A percentile compares a stretch with the other conserved stretches of the same genome.
These are phyloP conservation scores for Cicer bijugum DNA, from an alignment of 306 rosid species.

Conservation along the genomic window DNA sequence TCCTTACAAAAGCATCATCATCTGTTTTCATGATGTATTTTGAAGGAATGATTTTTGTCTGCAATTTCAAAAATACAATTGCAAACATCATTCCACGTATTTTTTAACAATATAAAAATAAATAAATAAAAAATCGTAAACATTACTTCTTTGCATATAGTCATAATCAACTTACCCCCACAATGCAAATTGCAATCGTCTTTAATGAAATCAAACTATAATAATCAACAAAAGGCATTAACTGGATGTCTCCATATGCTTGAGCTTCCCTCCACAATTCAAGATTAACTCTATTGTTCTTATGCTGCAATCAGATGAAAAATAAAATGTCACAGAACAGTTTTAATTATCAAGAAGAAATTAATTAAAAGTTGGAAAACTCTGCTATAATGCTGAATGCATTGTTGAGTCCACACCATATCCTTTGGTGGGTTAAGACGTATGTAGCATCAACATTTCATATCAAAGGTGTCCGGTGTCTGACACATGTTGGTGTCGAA, in stretches of 20 bases:
- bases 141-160: constrained; percentile 6
- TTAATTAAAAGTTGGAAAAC: not conserved
- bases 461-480: too few relatives aligned
- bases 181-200: constrained; percentile 84
- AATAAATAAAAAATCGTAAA: too few relatives aligned
- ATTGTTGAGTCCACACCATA: constrained; percentile 23
- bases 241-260: constrained; percentile 85
- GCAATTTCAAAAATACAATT: constrained; percentile 40
- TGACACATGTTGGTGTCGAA: too few relatives aligned
- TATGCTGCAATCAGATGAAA: constrained; percentile 68
- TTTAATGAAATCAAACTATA: constrained; percentile 86
- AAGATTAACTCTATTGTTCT: constrained; percentile 70
- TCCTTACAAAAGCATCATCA: constrained; percentile 91
- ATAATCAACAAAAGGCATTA: constrained; percentile 95
- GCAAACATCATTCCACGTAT: too few relatives aligned
- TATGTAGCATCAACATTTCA: too few relatives aligned
- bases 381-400: constrained; percentile 23
- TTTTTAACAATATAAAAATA: too few relatives aligned
- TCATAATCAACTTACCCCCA: constrained; percentile 67
- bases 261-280: constrained; percentile 92
- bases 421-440: not conserved
- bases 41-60: constrained; percentile 78
- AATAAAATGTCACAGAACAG: constrained; percentile 32
- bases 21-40: constrained; percentile 95
- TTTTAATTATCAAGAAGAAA: constrained; percentile 18